phyloP scores from a whole-genome alignment of 768 basidiomycete species.

The Panus rudis region DNA sequence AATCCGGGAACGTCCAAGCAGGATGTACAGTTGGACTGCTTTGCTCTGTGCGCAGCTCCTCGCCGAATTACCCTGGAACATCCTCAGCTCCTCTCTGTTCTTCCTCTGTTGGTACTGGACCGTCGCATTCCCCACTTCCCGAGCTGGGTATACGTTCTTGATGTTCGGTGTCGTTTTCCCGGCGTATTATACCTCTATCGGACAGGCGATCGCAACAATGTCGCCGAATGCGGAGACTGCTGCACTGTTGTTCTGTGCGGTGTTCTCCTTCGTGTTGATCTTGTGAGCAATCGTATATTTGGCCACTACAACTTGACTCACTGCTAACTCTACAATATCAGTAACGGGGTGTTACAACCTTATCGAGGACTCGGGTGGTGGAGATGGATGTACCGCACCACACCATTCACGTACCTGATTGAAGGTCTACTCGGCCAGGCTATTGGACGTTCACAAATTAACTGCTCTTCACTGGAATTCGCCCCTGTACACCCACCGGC shows the following conservation, averaged over 20 bases:
- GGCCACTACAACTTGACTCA: not conserved
- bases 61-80: slow-evolving; percentile 56
- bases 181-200: slow-evolving; percentile 55
- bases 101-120: slow-evolving; percentile 71
- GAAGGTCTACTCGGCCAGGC: slow-evolving; percentile 38
- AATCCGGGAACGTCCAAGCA: slow-evolving; percentile 56
- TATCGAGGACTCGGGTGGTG: slow-evolving; percentile 57
- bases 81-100: slow-evolving; percentile 48
- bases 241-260: slow-evolving; percentile 46
- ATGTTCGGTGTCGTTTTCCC: slow-evolving; percentile 49
- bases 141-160: slow-evolving; percentile 57
- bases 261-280: slow-evolving; percentile 57
- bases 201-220: slow-evolving; percentile 55
- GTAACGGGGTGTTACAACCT: slow-evolving; percentile 65
- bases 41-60: slow-evolving; percentile 48
- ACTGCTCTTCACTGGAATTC: slow-evolving; percentile 47
- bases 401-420: slow-evolving; percentile 52
- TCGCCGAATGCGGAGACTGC: slow-evolving; percentile 54
- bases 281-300: slow-evolving; percentile 35
- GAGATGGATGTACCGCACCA: slow-evolving; percentile 60
- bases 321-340: slow-evolving; percentile 12
- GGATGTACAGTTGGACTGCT: slow-evolving; percentile 62
- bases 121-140: slow-evolving; percentile 46
- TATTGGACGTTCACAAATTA: slow-evolving; percentile 34
- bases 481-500: slow-evolving; percentile 45